Evolutionary conservation across 148 eudicot species (phyloP).

Genomic region (Heliosperma pusillum): DNA sequence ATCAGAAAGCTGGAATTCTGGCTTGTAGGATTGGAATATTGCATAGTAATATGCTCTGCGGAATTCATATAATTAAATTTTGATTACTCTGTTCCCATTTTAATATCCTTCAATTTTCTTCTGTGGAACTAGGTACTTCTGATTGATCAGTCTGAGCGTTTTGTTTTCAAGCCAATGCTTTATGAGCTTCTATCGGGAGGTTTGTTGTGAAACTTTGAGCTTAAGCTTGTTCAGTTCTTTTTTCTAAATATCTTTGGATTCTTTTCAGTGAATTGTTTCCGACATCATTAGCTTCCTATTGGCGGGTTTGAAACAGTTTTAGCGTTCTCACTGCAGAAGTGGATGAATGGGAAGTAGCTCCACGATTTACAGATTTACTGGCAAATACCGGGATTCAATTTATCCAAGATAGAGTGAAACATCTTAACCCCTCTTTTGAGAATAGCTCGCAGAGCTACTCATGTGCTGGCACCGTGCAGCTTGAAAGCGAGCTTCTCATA

Average conservation of each 20-base stretch:
- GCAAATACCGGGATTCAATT: constrained; percentile 71
- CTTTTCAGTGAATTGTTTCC: constrained; percentile 3
- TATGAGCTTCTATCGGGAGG: constrained; percentile 97
- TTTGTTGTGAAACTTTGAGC: constrained; percentile 24
- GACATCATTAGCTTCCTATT: neutral
- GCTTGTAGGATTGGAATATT: neutral
- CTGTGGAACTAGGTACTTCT: constrained; percentile 69
- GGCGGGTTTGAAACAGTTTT: constrained; percentile 17
- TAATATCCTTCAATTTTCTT: constrained; percentile 23
- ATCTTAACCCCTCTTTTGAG: constrained; percentile 50
- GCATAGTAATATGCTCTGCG: neutral
- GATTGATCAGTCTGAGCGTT: constrained; percentile 87
- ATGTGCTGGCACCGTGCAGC: constrained; percentile 80
- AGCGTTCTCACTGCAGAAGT: constrained; percentile 62
- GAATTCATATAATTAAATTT: neutral
- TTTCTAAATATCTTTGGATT: neutral
- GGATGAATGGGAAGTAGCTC: constrained; percentile 96
- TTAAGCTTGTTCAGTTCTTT: neutral
- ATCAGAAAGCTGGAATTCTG: neutral
- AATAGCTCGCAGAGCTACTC: constrained; percentile 34
- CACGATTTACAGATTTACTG: constrained; percentile 83
- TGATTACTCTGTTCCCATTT: neutral
- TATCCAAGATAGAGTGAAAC: constrained; percentile 77
- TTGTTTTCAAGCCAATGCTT: constrained; percentile 96
- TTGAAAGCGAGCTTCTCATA: constrained; percentile 76